Evolutionary conservation across 768 basidiomycete genomes (phyloP).

Genomic region (Rhodotorula kratochvilovae): DNA sequence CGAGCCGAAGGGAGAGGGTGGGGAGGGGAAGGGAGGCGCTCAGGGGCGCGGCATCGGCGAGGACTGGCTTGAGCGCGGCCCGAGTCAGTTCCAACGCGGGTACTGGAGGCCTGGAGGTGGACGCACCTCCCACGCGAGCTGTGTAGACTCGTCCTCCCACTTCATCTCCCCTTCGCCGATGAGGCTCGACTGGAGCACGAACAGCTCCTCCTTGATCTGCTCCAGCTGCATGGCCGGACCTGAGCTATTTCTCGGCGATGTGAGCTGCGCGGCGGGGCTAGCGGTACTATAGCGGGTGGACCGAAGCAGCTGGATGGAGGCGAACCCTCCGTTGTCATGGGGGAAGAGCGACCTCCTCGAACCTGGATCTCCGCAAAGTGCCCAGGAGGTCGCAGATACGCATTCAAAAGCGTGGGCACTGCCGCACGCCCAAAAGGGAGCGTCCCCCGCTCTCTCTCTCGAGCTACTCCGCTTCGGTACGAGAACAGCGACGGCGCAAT

Average conservation of each 20-base stretch:
- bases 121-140: conserved; percentile 23
- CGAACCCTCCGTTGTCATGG: too few relatives aligned
- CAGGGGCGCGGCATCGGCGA: not conserved
- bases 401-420: too few relatives aligned
- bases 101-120: not conserved
- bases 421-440: too few relatives aligned
- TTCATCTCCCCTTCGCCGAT: conserved; percentile 4
- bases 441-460: too few relatives aligned
- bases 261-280: too few relatives aligned
- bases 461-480: too few relatives aligned
- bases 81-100: not conserved
- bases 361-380: too few relatives aligned
- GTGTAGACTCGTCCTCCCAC: conserved; percentile 1
- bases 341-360: too few relatives aligned
- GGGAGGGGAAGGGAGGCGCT: conserved; percentile 2
- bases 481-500: too few relatives aligned
- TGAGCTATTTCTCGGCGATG: not conserved
- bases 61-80: not conserved
- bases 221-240: not conserved
- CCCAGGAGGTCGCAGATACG: too few relatives aligned
- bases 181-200: conserved; percentile 11
- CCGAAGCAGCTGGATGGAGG: too few relatives aligned
- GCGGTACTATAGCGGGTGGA: too few relatives aligned
- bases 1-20: conserved; percentile 5
- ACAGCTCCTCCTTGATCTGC: conserved; percentile 18